A percentile compares a stretch with the other conserved stretches of the same genome.
These are phyloP conservation scores for Clarireedia hainanense DNA, from an alignment of 2,329 filamentous ascomycete species.

Conservation along the genomic window DNA sequence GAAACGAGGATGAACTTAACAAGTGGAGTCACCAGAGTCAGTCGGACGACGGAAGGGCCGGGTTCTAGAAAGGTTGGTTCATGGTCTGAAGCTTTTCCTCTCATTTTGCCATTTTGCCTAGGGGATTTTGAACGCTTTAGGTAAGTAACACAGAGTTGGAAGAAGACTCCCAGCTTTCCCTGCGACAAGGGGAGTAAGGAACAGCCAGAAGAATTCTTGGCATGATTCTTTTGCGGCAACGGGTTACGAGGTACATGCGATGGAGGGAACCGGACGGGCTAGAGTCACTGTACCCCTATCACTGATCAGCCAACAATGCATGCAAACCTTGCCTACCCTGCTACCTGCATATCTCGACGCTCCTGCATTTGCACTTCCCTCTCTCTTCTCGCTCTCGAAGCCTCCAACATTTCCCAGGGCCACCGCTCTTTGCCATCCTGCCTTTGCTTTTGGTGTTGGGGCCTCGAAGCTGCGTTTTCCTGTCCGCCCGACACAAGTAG, in stretches of 20 bases:
- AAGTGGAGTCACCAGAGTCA: not conserved
- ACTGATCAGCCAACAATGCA: not conserved
- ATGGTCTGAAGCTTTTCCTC: not conserved
- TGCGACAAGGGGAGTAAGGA: too few species aligned
- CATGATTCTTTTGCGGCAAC: not conserved
- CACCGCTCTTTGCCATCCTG: too few species aligned
- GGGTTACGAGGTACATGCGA: not conserved
- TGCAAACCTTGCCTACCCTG: not conserved
- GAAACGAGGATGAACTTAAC: not conserved
- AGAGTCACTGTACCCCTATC: not conserved
- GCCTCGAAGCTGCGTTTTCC: too few species aligned
- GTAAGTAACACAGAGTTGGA: too few species aligned
- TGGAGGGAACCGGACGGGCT: too few species aligned
- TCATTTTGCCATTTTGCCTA: too few species aligned
- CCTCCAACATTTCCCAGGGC: too few species aligned
- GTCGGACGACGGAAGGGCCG: not conserved
- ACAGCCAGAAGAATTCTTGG: not conserved
- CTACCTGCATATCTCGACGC: not conserved
- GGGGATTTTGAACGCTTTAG: too few species aligned
- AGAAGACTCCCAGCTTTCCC: too few species aligned
- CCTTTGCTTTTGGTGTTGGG: too few species aligned
- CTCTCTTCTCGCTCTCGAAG: too few species aligned
- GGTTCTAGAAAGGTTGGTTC: not conserved
- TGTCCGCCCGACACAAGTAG: too few species aligned
- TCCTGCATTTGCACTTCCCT: not conserved